Evolutionary conservation across 169 alveolate species (phyloP), one percentile per base, ranked within the genome.

Genomic region (Ichthyophthirius multifiliis): DNA sequence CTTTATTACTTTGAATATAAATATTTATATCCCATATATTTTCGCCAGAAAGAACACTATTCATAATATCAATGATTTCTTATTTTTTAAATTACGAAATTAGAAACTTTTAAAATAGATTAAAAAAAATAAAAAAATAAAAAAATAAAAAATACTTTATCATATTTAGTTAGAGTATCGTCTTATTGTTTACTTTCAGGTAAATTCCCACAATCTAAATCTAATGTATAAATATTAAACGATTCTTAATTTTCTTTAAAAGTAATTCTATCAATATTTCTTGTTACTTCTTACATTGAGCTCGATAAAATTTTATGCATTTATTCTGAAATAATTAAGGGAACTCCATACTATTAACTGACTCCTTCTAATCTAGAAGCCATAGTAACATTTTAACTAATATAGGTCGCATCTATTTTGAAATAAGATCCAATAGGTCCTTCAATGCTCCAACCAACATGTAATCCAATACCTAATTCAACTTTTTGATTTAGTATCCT

Each of bases 361-460:
- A 98, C 98, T 18, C 96, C 97, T 76, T 94, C 98, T 37, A 96
- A 81, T 81, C 97, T 87, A 3, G 96, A 91, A 23, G 97, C 97
- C 90, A 95, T 91, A 55, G 90, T 90, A 48, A 94, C 98, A 82
- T 96, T 94, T 20, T 98, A 98, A 20, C 98, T 93, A 32, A 98
- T 75, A 83, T 96, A 96, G 4, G 98, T 92, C 2, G 98, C 98
- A 86, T 98, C 99, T 27, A 98, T 96, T 90, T 98, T 98, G 84
- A 88, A 96, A 55, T 94, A 95, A 31, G 98, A 94, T 23, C 99
- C 99, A 20, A 98, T 95, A 12, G 99, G 99, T 43, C 99, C 99
- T 75, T 89, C 82, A 35, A 88, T 88, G 1, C 88, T 83, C 93
- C 93, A 88, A n/a, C 93, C 93, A 44, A 75, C 34, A 65, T 88